A percentile compares a stretch with the other conserved stretches of the same genome.
These are phyloP conservation scores for Aphanoascus verrucosus DNA, from an alignment of 2,329 filamentous ascomycete species.

Conservation along the genomic window DNA sequence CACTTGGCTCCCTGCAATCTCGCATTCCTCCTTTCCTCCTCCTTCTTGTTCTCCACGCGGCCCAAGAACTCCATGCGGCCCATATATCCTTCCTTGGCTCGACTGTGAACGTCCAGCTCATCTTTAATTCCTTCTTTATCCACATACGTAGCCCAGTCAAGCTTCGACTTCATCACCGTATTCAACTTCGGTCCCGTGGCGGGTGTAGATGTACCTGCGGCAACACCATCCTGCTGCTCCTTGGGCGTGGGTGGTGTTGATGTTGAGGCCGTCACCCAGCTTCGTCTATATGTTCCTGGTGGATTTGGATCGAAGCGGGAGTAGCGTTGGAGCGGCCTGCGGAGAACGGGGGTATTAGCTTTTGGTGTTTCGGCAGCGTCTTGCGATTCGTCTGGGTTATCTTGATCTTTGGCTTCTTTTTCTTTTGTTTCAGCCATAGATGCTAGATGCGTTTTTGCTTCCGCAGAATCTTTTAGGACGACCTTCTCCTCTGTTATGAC, in stretches of 20 bases:
- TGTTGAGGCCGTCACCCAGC: conserved; percentile 28
- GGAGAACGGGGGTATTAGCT: conserved; percentile 21
- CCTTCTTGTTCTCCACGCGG: conserved; percentile 45
- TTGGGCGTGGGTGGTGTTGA: conserved; percentile 17
- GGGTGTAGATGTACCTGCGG: conserved; percentile 22
- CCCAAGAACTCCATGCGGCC: conserved; percentile 53
- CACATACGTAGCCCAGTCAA: conserved; percentile 56
- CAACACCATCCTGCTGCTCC: conserved; percentile 15
- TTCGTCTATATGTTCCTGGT: conserved; percentile 34
- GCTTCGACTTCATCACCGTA: conserved; percentile 54
- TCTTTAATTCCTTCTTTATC: conserved; percentile 51
- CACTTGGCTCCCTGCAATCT: conserved; percentile 5
- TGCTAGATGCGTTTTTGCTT: conserved; percentile 45
- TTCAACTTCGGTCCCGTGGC: conserved; percentile 49
- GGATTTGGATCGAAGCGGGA: conserved; percentile 41
- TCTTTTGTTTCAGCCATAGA: conserved; percentile 25
- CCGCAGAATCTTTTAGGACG: conserved; percentile 44
- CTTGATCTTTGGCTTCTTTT: conserved; percentile 21
- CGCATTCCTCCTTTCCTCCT: conserved; percentile 44
- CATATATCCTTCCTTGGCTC: conserved; percentile 52
- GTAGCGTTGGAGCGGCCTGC: conserved; percentile 33
- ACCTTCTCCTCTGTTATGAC: conserved; percentile 44
- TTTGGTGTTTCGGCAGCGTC: conserved; percentile 15
- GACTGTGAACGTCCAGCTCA: conserved; percentile 51
- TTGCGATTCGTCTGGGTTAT: conserved; percentile 12